Evolutionary conservation across 2,329 filamentous ascomycete genomes (phyloP), one percentile per base, ranked within the genome.

Genomic region (Fusarium sp.): DNA sequence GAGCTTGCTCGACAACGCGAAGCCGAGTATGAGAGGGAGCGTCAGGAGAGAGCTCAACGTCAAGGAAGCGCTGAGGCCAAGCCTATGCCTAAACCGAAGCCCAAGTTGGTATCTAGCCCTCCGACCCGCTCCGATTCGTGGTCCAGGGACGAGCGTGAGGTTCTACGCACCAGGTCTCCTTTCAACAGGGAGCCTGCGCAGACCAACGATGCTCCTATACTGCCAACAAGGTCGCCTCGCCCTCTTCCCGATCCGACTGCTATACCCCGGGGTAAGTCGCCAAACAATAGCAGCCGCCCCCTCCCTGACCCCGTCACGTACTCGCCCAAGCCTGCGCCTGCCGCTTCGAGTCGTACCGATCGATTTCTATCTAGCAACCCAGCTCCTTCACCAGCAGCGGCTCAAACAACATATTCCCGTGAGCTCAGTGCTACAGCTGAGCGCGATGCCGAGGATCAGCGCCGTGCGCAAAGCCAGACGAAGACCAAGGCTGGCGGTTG

Each of bases 61-160:
- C 49, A 58, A 8, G 58, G 55, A n/a, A 55, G 34, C 44, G 51
- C 53, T 10, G 58, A 63, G n/a, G 40, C 36, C 8, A 73, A 66
- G 28, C 63, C 76, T 31, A 63, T 66, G 18, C 78, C 74, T 8
- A 69, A 70, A 20, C 58, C 64, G 0, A 69, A 72, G 33, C 57
- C 68, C 80, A 65, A 85, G 81, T 68, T 81, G 36, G 77, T 76
- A 43, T 66, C 74, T 24, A 76, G 73, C 31, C 71, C 73, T 18
- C 80, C 60, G 68, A 81, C 56, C 74, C 83, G 90, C 74, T 82
- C 90, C 77, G 81, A 92, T 77, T 85, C 92, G 66, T 92, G 89
- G 88, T 79, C 87, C 66, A 80, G 81, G 56, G 87, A 90, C 68
- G 90, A 93, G 77, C 86, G 87, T 44, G 89, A 92, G 45, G 86